phyloP scores from a whole-genome alignment of 768 basidiomycete species.

The Leccinum ochraceum region DNA sequence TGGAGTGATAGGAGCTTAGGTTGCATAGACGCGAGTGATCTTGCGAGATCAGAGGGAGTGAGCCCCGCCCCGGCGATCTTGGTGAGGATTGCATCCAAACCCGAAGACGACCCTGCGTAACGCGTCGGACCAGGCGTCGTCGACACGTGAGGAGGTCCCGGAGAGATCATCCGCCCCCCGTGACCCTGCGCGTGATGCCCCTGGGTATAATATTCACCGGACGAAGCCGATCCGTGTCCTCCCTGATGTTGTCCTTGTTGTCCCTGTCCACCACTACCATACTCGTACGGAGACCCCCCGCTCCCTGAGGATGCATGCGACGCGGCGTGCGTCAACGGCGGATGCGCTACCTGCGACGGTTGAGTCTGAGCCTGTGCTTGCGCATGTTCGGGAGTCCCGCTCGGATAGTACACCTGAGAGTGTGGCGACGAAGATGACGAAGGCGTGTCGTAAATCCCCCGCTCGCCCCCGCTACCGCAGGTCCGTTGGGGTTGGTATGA shows the following conservation, averaged over 20 bases:
- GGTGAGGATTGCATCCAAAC: slow-evolving; percentile 82
- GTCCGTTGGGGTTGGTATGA: slow-evolving; percentile 6
- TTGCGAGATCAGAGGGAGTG: slow-evolving; percentile 74
- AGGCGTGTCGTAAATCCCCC: slow-evolving; percentile 28
- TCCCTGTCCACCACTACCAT: slow-evolving; percentile 18
- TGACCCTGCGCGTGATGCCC: slow-evolving; percentile 11
- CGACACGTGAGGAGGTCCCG: slow-evolving; percentile 17
- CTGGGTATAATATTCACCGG: slow-evolving; percentile 28
- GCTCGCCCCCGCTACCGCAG: slow-evolving; percentile 10
- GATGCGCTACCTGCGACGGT: slow-evolving; percentile 18
- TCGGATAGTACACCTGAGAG: slow-evolving; percentile 21
- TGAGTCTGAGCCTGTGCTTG: slow-evolving; percentile 17
- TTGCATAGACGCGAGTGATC: slow-evolving; percentile 71
- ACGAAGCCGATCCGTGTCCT: slow-evolving; percentile 20
- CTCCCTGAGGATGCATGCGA: slow-evolving; percentile 26
- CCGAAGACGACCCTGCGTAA: slow-evolving; percentile 40
- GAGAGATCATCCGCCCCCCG: slow-evolving; percentile 20
- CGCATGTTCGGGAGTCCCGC: slow-evolving; percentile 13
- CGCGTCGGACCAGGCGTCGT: slow-evolving; percentile 11
- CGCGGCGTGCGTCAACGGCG: slow-evolving; percentile 22
- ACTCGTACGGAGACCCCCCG: slow-evolving; percentile 25
- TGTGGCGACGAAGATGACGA: slow-evolving; percentile 23
- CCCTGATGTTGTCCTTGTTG: slow-evolving; percentile 4
- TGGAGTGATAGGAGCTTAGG: slow-evolving; percentile 74
- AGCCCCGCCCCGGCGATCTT: slow-evolving; percentile 97